Base-by-base conservation (phyloP, 1,139 yeast genomes). In the Yamadazyma atlantica region DNA sequence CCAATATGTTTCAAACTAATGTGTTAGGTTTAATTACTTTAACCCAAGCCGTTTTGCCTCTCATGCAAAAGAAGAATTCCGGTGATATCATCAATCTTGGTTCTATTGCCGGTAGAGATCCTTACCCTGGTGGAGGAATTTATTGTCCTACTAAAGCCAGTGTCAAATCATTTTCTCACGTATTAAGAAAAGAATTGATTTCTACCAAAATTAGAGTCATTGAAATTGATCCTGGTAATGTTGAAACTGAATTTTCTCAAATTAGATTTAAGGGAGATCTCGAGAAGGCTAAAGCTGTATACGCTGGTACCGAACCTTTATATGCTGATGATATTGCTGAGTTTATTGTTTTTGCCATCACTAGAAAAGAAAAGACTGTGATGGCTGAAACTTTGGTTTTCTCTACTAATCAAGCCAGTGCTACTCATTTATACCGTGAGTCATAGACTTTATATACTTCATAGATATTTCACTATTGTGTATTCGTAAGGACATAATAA, bases 121-220 rank as follows among this genome's bases (percentile, higher is more conserved):
- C 92, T 0, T 87, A 88, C 62, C 90, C 94, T 25, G 88, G 83
- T 36, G 96, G 95, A 33, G 78, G 87, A 9, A 82, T 88, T 48
- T 88, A 88, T 65, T 87, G 96, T 65, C 85, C 95, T n/a, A 78
- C 92, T 36, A 88, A 88, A 62, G 86, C 89, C 30, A 87, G 92
- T 15, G 78, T 88, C 23, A 75, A 81, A 46, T 83, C 89, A 0
- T 88, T 88, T 58, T 75, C 90, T 15, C 81, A 81, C 34, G 74
- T 86, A 4, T 70, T 87, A 61, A 76, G 96, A 60, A 85, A 85
- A 61, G 96, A 88, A 60, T 69, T 82, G 55, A 79, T 86, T 47
- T 68, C 72, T 57, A 84, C 95, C 25, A 74, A 76, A 40, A 79
- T 87, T 48, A 73, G 96, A 54, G 89, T 87, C 38, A 76, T 88